Percentiles rank a stretch among this genome's conserved stretches.
These are phyloP conservation scores for Luzula sylvatica DNA, from an alignment of 176 grass and related monocot genomes.

Conservation along the genomic window DNA sequence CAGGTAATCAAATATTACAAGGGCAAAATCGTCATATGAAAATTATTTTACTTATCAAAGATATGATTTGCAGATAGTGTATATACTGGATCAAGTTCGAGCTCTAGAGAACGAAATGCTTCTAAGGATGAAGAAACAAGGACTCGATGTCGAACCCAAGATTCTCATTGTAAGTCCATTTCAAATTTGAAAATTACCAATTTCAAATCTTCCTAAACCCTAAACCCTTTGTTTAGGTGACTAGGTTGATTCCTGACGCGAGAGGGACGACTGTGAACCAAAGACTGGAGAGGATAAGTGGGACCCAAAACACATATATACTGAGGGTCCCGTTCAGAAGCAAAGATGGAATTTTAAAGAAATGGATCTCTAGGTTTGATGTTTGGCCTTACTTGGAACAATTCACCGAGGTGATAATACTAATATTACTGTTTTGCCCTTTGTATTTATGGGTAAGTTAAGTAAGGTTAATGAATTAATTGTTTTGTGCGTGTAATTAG, in stretches of 20 bases:
- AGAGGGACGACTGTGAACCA: constrained; percentile 90
- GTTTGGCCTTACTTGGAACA: constrained; percentile 86
- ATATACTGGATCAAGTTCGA: constrained; percentile 97
- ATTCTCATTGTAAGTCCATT: constrained; percentile 74
- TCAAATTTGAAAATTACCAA: neutral
- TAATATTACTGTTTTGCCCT: constrained; percentile 12
- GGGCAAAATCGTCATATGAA: neutral
- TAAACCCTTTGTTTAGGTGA: constrained; percentile 45
- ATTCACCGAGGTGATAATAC: constrained; percentile 63
- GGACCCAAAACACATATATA: constrained; percentile 68
- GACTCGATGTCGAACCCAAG: constrained; percentile 64
- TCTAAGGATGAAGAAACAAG: constrained; percentile 79
- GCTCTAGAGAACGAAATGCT: constrained; percentile 90
- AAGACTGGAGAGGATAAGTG: constrained; percentile 78
- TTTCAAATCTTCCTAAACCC: constrained; percentile 3
- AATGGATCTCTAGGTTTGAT: constrained; percentile 98
- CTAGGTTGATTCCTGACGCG: constrained; percentile 84
- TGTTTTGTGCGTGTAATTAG: constrained; percentile 25
- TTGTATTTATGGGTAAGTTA: too few species aligned
- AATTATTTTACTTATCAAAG: neutral
- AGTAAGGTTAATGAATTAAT: neutral
- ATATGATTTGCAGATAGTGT: constrained; percentile 49
- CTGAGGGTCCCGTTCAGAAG: constrained; percentile 73
- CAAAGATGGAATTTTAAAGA: constrained; percentile 62
- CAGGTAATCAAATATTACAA: constrained; percentile 43